Evolutionary conservation across 305 asterid genomes (phyloP), one percentile per base, ranked within the genome.

Genomic region (Andrographis paniculata): DNA sequence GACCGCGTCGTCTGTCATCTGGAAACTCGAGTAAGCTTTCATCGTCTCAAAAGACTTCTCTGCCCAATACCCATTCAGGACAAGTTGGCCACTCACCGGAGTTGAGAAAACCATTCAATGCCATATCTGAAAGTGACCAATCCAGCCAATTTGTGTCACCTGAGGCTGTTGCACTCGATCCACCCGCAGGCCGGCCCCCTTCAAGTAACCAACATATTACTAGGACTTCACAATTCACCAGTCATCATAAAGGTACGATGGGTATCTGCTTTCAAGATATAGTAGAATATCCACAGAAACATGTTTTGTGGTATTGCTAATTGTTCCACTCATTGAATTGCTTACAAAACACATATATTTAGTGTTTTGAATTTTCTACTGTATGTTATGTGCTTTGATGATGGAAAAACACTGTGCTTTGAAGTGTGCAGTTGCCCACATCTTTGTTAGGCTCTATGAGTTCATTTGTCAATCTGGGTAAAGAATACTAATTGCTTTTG

Each of bases 1-100:
- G 99, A 46, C 80, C 91, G 41, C 81, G 94, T 24, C 86, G 97
- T n/a, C 83, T 75, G 63, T 66, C 78, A 31, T 60, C 74, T 71
- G 93, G 75, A 39, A 58, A 64, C 61, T 59, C 93, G 58, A 59
- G 67, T 47, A 77, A 77, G 61, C 50, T 73, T 56, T 66, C 87
- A 17, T 57, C 91, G 20, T 48, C 77, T 38, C 93, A 75, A 52
- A 60, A 58, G 67, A 62, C 63, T 52, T 53, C 89, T 14, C 58
- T 61, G 67, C 64, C 76, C 45, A 67, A 63, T 64, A 52, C 60
- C 38, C 78, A 70, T 41, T 43, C 65, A 23, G 79, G 66, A 52
- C 80, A 72, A 47, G 88, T 71, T 44, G 69, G 60, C 9, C 61
- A 69, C 61, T 70, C 87, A 15, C 72, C 71, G 54, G 92, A 80